Evolutionary conservation across 2,329 filamentous ascomycete genomes (phyloP), one percentile per base, ranked within the genome.

Genomic region (Microsporum audouinii): DNA sequence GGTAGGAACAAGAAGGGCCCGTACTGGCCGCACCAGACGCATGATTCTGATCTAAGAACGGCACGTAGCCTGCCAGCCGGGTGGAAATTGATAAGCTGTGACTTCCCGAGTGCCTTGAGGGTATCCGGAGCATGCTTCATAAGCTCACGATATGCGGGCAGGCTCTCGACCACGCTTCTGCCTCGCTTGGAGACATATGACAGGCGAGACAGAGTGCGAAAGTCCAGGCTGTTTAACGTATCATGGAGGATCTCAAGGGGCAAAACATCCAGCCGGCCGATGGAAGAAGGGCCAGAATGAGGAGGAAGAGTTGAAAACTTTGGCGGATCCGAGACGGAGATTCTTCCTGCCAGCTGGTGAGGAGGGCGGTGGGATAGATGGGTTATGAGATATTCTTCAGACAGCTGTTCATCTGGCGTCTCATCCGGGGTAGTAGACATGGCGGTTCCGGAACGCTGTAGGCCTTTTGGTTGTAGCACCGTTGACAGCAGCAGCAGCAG

Each of bases 131-230:
- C 71, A 59, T 72, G 80, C 65, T 78, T 76, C 39, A 76, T 74
- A 39, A 73, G 68, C 38, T 76, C 73, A 72, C 73, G 78, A 34
- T 74, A 71, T n/a, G 75, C 66, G 1, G 72, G 68, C 5, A 74
- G 68, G 10, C 63, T 60, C 36, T 70, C 66, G 12, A 73, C 63
- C 0, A 70, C 55, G 27, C 61, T 61, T 36, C 68, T 70, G 6
- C 66, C 69, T 49, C 65, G 58, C 23, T 66, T 23, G 17, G 66
- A 71, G n/a, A 64, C 63, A 39, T 61, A 64, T 12, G 70, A 69
- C 55, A 73, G 62, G 60, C 69, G 71, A 27, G 58, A 71, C 2
- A 71, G 41, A 68, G 60, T 34, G 66, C 65, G 47, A 68, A 64
- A 8, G 67, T 64, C 41, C 17, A 68, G 60, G 6, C 66, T 60